phyloP scores from a whole-genome alignment of 495 filamentous ascomycete genomes.

The Aspergillus campestris region DNA sequence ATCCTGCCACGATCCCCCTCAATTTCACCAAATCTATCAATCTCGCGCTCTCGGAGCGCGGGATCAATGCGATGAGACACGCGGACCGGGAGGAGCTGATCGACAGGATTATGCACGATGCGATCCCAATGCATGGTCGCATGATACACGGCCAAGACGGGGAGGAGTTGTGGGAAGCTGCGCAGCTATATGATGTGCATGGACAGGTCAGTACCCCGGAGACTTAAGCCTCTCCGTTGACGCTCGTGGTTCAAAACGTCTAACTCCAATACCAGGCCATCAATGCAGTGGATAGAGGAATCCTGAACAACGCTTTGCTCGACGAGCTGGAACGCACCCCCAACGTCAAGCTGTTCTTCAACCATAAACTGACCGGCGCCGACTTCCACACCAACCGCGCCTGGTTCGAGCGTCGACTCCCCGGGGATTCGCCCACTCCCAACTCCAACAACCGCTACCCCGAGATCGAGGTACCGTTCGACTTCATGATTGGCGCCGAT shows the following conservation, averaged over 20 bases:
- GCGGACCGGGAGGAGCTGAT: constrained; percentile 56
- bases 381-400: constrained; percentile 70
- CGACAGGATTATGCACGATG: constrained; percentile 60
- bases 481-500: constrained; percentile 92
- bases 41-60: constrained; percentile 84
- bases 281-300: constrained; percentile 63
- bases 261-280: constrained; percentile 35
- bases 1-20: constrained; percentile 72
- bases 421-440: constrained; percentile 24
- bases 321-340: constrained; percentile 74
- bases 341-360: constrained; percentile 87
- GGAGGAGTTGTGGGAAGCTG: constrained; percentile 62
- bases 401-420: constrained; percentile 65
- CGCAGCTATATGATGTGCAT: constrained; percentile 85
- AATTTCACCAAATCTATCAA: constrained; percentile 99
- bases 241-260: constrained; percentile 1
- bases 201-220: constrained; percentile 54
- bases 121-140: constrained; percentile 91
- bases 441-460: constrained; percentile 28
- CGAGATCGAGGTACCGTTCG: constrained; percentile 72
- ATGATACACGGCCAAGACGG: constrained; percentile 83
- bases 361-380: constrained; percentile 81
- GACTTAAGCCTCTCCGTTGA: constrained; percentile 1
- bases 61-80: constrained; percentile 76
- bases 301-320: constrained; percentile 76